These are phyloP conservation scores for Coniosporium apollinis DNA, from an alignment of 495 filamentous ascomycete species.

Conservation along the genomic window DNA sequence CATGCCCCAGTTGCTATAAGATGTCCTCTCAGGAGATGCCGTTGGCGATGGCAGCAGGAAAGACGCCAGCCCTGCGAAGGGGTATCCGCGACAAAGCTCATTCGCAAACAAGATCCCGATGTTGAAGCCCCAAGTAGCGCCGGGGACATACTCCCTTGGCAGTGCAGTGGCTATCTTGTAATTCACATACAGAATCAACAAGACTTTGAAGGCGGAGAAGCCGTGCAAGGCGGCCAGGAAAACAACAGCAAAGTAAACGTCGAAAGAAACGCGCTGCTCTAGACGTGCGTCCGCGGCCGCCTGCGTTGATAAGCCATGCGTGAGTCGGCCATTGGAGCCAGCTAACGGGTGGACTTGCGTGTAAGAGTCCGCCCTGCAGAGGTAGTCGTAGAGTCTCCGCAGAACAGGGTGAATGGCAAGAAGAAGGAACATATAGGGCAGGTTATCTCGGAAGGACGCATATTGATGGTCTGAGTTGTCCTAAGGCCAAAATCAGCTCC, in stretches of 20 bases:
- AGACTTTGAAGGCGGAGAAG: slow-evolving; percentile 64
- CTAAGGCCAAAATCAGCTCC: too few species aligned
- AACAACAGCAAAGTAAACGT: slow-evolving; percentile 63
- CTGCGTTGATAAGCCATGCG: slow-evolving; percentile 21
- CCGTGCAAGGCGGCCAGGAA: slow-evolving; percentile 74
- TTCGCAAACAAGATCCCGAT: slow-evolving; percentile 75
- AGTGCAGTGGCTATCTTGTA: slow-evolving; percentile 56
- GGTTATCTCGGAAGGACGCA: slow-evolving; percentile 66
- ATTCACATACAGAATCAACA: slow-evolving; percentile 65
- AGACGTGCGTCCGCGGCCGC: slow-evolving; percentile 46
- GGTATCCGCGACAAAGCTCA: slow-evolving; percentile 67
- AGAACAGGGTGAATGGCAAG: slow-evolving; percentile 62
- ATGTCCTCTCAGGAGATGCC: slow-evolving; percentile 19
- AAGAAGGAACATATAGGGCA: slow-evolving; percentile 59
- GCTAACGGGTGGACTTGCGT: slow-evolving; percentile 8
- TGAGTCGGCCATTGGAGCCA: slow-evolving; percentile 9
- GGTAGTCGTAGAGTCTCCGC: slow-evolving; percentile 48
- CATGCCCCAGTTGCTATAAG: slow-evolving; percentile 37
- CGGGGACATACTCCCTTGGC: slow-evolving; percentile 48
- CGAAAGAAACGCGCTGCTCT: slow-evolving; percentile 65
- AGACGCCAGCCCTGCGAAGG: slow-evolving; percentile 41
- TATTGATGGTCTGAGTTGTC: slow-evolving; percentile 89
- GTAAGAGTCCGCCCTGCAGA: slow-evolving; percentile 17
- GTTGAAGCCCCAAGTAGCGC: slow-evolving; percentile 88
- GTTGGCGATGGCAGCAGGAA: slow-evolving; percentile 29